Conservation (phyloP, 2,329 filamentous ascomycete species). For the Tympanopsis confertula region DNA sequence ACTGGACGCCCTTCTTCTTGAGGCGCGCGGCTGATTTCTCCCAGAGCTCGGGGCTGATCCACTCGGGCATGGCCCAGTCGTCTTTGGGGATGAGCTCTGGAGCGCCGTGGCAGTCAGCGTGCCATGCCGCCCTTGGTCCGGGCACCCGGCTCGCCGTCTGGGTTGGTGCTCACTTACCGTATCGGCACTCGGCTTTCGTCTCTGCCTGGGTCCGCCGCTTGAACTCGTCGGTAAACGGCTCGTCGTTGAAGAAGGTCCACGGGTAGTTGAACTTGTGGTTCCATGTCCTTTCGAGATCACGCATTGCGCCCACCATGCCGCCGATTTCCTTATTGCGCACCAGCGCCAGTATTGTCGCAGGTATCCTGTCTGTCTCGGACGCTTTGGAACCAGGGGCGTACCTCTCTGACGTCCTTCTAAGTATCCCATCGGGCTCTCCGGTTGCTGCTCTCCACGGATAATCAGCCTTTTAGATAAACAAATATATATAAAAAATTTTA, state of each 20-base stretch:
- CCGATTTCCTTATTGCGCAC: constrained; percentile 84
- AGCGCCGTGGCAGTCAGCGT: constrained; percentile 5
- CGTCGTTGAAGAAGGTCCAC: constrained; percentile 98
- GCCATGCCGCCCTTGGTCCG: constrained; percentile 12
- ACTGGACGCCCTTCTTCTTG: constrained; percentile 77
- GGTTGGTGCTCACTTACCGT: constrained; percentile 41
- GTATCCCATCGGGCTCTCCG: constrained; percentile 66
- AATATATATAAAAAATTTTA: neutral
- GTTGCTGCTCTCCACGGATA: constrained; percentile 43
- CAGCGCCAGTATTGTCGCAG: constrained; percentile 81
- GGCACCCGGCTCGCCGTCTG: neutral
- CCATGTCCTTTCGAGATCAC: constrained; percentile 86
- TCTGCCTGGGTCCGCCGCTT: constrained; percentile 68
- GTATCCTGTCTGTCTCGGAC: constrained; percentile 62
- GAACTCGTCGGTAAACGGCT: constrained; percentile 86
- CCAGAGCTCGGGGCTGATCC: constrained; percentile 85
- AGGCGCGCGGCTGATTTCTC: constrained; percentile 74
- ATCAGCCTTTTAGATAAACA: neutral
- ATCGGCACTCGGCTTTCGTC: constrained; percentile 80
- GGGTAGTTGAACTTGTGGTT: constrained; percentile 99
- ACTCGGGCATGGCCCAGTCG: constrained; percentile 83
- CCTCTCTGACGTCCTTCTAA: constrained; percentile 63
- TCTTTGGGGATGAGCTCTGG: constrained; percentile 81
- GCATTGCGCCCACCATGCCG: constrained; percentile 79
- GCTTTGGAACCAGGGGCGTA: constrained; percentile 67